Conservation (phyloP, 345 rosid species). For the Nephelium lappaceum region DNA sequence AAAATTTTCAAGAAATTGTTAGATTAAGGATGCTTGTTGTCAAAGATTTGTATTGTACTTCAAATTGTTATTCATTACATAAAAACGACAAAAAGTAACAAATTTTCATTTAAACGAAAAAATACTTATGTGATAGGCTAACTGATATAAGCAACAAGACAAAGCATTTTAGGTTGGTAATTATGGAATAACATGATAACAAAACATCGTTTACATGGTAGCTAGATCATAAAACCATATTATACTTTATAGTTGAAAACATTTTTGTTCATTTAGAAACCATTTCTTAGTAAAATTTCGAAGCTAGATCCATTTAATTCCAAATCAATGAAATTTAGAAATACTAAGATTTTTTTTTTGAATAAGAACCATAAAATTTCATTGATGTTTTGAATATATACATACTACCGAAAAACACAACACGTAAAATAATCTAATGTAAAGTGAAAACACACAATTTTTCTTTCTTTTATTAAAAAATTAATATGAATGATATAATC, state of each 20-base stretch:
- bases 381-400: too few relatives aligned
- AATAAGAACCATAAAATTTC: too few relatives aligned
- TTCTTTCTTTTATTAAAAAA: too few relatives aligned
- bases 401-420: too few relatives aligned
- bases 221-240: neutral
- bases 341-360: too few relatives aligned
- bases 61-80: neutral
- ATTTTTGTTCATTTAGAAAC: neutral
- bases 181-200: neutral
- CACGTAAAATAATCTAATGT: neutral
- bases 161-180: neutral
- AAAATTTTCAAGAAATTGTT: neutral
- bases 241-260: too few relatives aligned
- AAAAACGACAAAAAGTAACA: neutral
- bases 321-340: neutral
- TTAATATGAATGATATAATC: too few relatives aligned
- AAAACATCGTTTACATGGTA: too few relatives aligned
- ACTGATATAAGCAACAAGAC: neutral
- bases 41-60: neutral
- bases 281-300: neutral
- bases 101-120: neutral
- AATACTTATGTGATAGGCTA: neutral
- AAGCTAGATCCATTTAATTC: too few relatives aligned
- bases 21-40: neutral
- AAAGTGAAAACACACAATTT: neutral